phyloP scores from a whole-genome alignment of 129 eudicot species.

The Glebionis coronaria region DNA sequence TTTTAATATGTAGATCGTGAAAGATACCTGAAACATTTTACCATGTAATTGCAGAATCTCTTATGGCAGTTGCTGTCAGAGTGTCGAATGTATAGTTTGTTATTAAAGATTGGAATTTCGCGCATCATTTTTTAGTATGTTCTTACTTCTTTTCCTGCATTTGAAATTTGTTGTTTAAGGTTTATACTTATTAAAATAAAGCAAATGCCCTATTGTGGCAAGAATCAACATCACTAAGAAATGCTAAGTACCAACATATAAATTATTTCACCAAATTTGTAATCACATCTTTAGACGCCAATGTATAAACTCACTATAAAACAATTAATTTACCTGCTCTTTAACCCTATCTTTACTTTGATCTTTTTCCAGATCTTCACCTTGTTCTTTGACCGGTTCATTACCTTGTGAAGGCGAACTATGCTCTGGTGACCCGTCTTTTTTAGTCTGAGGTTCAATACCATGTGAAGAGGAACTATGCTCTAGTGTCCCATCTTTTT shows the following conservation, averaged over 20 bases:
- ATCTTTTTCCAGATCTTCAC: slow-evolving; percentile 1
- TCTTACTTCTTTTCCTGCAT: background rate
- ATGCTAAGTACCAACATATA: background rate
- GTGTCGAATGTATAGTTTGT: background rate
- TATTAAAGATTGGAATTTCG: background rate
- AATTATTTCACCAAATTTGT: slow-evolving; percentile 14
- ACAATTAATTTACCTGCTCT: slow-evolving; percentile 22
- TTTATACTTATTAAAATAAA: background rate
- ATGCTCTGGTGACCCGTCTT: slow-evolving; percentile 22
- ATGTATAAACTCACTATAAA: slow-evolving; percentile 7
- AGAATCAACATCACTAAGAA: background rate
- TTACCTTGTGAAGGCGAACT: background rate
- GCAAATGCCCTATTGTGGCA: background rate
- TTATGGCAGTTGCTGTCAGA: background rate
- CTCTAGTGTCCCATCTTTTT: slow-evolving; percentile 26
- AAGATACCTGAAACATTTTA: background rate
- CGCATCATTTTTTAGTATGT: too few relatives aligned
- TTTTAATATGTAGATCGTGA: background rate
- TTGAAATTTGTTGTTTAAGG: background rate
- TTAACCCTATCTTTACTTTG: slow-evolving; percentile 11
- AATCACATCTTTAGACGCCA: slow-evolving; percentile 19
- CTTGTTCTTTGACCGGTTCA: slow-evolving; percentile 16
- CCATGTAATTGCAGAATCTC: background rate
- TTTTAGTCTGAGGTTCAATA: slow-evolving; percentile 13
- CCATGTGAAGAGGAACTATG: slow-evolving; percentile 5